Conservation (phyloP, 2,329 filamentous ascomycete species). For the Aspergillus hortae region DNA sequence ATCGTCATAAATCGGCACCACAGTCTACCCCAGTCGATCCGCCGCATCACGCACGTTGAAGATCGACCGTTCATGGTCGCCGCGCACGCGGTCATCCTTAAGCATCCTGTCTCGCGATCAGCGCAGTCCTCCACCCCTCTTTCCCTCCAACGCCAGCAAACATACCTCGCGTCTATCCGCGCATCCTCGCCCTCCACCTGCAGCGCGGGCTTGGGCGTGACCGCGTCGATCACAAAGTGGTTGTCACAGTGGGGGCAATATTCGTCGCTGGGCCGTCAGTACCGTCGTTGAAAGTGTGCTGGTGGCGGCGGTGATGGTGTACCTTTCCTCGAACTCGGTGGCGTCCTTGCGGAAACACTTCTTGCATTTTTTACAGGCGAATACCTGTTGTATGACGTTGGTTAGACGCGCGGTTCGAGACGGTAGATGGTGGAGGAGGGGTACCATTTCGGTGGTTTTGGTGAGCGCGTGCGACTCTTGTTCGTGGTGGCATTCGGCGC, state of each 20-base stretch:
- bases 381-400: slow-evolving; percentile 38
- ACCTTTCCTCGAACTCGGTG: slow-evolving; percentile 82
- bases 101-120: slow-evolving; percentile 61
- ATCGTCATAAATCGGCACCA: slow-evolving; percentile 23
- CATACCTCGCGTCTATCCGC: slow-evolving; percentile 68
- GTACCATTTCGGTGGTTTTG: slow-evolving; percentile 77
- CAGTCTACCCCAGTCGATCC: slow-evolving; percentile 68
- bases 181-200: slow-evolving; percentile 90
- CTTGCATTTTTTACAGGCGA: slow-evolving; percentile 98
- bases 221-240: slow-evolving; percentile 90
- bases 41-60: slow-evolving; percentile 75
- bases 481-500: slow-evolving; percentile 88
- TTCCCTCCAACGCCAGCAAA: not conserved
- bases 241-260: slow-evolving; percentile 99
- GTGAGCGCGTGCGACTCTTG: slow-evolving; percentile 71
- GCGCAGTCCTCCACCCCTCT: not conserved
- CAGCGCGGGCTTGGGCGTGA: slow-evolving; percentile 76
- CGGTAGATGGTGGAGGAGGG: not conserved
- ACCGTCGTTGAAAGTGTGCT: not conserved
- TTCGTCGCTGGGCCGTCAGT: slow-evolving; percentile 63
- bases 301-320: slow-evolving; percentile 3
- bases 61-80: slow-evolving; percentile 59
- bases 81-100: slow-evolving; percentile 76
- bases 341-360: slow-evolving; percentile 97
- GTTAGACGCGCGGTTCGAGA: slow-evolving; percentile 11